These are phyloP conservation scores for Cochlearia excelsa DNA, from an alignment of 345 rosid species.

Conservation along the genomic window DNA sequence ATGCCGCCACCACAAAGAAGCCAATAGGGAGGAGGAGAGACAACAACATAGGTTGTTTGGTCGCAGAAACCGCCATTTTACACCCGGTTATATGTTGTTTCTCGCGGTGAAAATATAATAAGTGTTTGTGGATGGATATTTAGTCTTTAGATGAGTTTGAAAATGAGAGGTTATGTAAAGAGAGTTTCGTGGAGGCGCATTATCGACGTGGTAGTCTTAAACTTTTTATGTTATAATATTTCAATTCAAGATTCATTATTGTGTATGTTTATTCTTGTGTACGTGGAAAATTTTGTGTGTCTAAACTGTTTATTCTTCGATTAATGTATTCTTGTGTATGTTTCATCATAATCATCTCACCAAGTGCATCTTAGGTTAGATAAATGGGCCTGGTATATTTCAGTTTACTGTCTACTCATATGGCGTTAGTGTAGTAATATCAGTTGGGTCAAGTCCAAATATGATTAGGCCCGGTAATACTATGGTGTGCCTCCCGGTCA, in stretches of 20 bases:
- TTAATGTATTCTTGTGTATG: slow-evolving; percentile 1
- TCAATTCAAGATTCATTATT: slow-evolving; percentile 21
- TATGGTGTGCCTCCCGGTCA: no score
- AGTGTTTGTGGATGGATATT: slow-evolving; percentile 16
- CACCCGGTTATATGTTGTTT: slow-evolving; percentile 11
- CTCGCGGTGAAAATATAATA: slow-evolving; percentile 13
- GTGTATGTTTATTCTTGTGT: neutral
- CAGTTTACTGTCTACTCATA: no score
- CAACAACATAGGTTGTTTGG: slow-evolving; percentile 28
- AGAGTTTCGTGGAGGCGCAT: slow-evolving; percentile 39
- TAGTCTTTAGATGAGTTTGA: neutral
- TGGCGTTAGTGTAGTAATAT: no score
- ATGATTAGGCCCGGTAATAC: no score
- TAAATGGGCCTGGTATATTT: no score
- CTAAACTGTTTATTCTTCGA: neutral
- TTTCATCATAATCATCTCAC: neutral
- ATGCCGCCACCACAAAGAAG: slow-evolving; percentile 27
- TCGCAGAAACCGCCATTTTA: slow-evolving; percentile 19
- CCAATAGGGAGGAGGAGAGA: slow-evolving; percentile 24
- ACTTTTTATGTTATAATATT: slow-evolving; percentile 23
- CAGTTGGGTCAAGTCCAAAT: no score
- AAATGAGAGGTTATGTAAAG: slow-evolving; percentile 16
- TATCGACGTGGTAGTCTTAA: slow-evolving; percentile 35
- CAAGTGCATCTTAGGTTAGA: no score
- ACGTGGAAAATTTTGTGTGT: slow-evolving; percentile 5